Conservation (phyloP, 352 stramenopile species). For the Phytopythium mirpurense region DNA sequence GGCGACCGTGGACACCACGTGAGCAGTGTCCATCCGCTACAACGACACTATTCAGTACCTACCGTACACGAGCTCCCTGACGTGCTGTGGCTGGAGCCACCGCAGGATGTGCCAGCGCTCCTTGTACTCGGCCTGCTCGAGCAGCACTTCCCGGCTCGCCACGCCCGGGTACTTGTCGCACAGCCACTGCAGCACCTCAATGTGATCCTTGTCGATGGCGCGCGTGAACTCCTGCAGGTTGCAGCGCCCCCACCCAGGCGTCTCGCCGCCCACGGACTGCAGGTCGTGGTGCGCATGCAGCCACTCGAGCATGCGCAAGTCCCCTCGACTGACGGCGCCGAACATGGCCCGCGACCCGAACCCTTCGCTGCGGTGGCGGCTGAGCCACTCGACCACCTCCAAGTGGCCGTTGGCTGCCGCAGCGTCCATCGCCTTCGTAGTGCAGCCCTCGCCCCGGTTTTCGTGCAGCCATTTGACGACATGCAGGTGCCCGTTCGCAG, state of each 20-base stretch:
- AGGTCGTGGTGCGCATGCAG: not conserved
- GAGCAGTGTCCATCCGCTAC: too few relatives aligned
- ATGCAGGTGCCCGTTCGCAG: not conserved
- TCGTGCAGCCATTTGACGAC: conserved; percentile 56
- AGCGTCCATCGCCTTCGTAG: not conserved
- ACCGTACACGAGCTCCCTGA: too few relatives aligned
- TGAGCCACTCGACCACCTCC: not conserved
- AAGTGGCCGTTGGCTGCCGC: not conserved
- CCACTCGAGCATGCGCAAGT: conserved; percentile 1
- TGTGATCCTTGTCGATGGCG: conserved; percentile 4
- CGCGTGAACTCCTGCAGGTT: not conserved
- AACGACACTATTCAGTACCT: too few relatives aligned
- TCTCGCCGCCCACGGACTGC: not conserved
- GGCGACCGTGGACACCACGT: too few relatives aligned
- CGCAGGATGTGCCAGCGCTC: not conserved
- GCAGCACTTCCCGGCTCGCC: not conserved
- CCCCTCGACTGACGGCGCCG: not conserved
- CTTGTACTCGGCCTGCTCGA: not conserved
- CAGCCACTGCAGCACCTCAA: conserved; percentile 5
- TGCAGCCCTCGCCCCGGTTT: conserved; percentile 45
- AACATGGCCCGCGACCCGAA: not conserved
- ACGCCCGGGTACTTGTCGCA: not conserved
- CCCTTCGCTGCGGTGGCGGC: not conserved
- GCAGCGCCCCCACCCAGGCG: not conserved
- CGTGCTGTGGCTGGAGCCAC: too few relatives aligned